These are phyloP conservation scores for Phytophthora quininea DNA, from an alignment of 352 stramenopile genomes.

Conservation along the genomic window DNA sequence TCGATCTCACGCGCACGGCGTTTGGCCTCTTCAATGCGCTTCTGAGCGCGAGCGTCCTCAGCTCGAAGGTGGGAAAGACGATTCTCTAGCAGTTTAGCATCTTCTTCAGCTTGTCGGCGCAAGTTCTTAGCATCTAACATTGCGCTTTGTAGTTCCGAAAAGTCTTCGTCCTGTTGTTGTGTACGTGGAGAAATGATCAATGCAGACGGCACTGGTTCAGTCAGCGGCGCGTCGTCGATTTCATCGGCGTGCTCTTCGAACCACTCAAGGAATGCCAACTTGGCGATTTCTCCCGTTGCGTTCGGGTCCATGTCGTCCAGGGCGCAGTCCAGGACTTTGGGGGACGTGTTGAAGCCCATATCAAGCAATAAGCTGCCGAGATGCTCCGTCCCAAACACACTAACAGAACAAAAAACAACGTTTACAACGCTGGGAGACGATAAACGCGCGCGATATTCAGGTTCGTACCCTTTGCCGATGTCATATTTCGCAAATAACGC, in stretches of 20 bases:
- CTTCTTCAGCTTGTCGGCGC: slow-evolving; percentile 56
- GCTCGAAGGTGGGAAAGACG: slow-evolving; percentile 63
- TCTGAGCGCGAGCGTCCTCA: slow-evolving; percentile 61
- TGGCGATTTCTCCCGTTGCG: slow-evolving; percentile 68
- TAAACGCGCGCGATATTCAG: background rate
- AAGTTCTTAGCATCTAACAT: slow-evolving; percentile 51
- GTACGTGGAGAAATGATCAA: slow-evolving; percentile 13
- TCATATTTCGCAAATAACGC: slow-evolving; percentile 60
- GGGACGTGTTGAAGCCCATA: slow-evolving; percentile 71
- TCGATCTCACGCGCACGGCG: slow-evolving; percentile 66
- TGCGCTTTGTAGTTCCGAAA: slow-evolving; percentile 49
- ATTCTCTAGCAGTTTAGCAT: slow-evolving; percentile 67
- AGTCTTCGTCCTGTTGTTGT: slow-evolving; percentile 36
- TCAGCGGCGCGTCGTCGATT: slow-evolving; percentile 40
- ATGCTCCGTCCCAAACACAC: slow-evolving; percentile 63
- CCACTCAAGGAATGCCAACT: slow-evolving; percentile 75
- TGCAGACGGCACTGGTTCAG: background rate
- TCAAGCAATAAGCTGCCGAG: slow-evolving; percentile 64
- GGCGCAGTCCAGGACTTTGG: slow-evolving; percentile 54
- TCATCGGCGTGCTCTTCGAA: slow-evolving; percentile 73
- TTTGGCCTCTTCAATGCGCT: slow-evolving; percentile 75
- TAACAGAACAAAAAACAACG: slow-evolving; percentile 7
- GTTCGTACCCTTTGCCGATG: slow-evolving; percentile 37
- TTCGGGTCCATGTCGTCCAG: slow-evolving; percentile 78
- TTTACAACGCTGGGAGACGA: background rate